Evolutionary conservation across 345 rosid genomes (phyloP), one percentile per base, ranked within the genome.

Genomic region (Citrus sp.): DNA sequence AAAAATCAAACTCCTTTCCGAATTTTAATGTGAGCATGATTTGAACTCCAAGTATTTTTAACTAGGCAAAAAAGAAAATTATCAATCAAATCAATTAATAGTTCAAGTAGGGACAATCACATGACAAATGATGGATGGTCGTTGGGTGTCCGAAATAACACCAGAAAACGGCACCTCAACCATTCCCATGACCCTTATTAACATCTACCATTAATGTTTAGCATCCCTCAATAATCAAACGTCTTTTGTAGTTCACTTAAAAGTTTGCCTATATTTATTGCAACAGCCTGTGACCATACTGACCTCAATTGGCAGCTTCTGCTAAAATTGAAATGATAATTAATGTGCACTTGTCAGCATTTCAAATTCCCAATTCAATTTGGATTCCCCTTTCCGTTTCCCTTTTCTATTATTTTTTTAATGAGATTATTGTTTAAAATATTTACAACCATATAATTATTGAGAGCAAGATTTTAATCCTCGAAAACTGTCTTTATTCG

Each of bases 181-280:
- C 30, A 65, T 75, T 75, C 65, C 74, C 77, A 40, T 73, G 72
- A 28, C 34, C 62, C 46, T 7, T 72, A 59, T 79, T 79, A 63
- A 76, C 79, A 28, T 73, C 81, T 32, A 40, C 34, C 79, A 77
- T 82, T 70, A 82, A 82, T 60, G 79, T 72, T 59, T 30, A 13
- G 55, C 7, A 56, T 13, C 74, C 73, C 78, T 67, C 74, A 63
- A 77, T 64, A 69, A 25, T 30, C 25, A 61, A 28, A 30, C 4
- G 27, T 12, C 18, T 27, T 51, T 5, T 35, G 30, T 21, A 13
- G 7, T 22, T 61, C 76, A 3, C 67, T 28, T 28, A 0, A 55
- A 35, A 62, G 22, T 8, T 38, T 68, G 19, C 30, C 80, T 19
- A 77, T 37, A 76, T 83, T 82, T 65, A 83, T 72, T 77, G 79